Conservation (phyloP, 176 grass and related monocot species). For the Eremochloa ophiuroides region DNA sequence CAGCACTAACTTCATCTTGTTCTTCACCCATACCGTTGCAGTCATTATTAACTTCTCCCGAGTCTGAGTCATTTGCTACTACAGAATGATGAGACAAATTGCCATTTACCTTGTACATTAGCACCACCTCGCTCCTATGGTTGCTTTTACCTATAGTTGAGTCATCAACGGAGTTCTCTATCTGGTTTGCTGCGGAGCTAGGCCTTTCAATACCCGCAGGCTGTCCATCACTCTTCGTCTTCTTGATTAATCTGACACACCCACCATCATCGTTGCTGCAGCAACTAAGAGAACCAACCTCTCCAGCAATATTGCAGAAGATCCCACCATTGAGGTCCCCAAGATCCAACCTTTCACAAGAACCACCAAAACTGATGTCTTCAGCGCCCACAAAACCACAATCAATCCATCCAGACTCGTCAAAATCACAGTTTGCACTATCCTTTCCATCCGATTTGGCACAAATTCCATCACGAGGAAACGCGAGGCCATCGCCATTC, state of each 20-base stretch:
- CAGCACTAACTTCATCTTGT: conserved; percentile 24
- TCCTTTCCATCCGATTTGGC: not conserved
- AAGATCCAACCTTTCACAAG: not conserved
- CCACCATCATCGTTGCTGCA: not conserved
- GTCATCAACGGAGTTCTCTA: not conserved
- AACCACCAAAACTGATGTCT: not conserved
- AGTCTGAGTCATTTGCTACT: not conserved
- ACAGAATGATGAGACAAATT: not conserved
- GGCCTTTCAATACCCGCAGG: not conserved
- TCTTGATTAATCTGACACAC: not conserved
- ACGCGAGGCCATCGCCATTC: not conserved
- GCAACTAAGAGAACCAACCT: not conserved
- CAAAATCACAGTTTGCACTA: not conserved
- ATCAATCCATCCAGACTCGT: not conserved
- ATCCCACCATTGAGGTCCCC: not conserved
- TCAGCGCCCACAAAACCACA: not conserved
- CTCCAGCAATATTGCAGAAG: not conserved
- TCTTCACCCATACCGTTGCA: conserved; percentile 9
- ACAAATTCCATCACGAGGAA: not conserved
- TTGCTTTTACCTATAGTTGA: not conserved
- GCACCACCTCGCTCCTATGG: not conserved
- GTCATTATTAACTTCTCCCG: not conserved
- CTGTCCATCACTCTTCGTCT: not conserved
- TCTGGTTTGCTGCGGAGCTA: not conserved
- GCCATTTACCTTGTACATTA: not conserved